Conservation (phyloP, 2,329 filamentous ascomycete genomes). For the Phoma sp. region DNA sequence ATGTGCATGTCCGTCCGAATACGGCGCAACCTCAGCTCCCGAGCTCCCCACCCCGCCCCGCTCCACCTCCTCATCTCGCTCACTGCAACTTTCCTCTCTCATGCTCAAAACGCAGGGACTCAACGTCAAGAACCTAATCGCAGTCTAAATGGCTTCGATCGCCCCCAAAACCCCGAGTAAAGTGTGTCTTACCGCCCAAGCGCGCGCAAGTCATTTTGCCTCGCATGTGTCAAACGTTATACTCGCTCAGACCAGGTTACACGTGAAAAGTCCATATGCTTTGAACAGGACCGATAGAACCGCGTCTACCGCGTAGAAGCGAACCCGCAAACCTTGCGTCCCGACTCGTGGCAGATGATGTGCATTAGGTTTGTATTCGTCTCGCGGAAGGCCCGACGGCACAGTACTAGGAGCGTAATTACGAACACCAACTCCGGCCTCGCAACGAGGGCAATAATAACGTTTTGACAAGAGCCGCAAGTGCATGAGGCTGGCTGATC, state of each 20-base stretch:
- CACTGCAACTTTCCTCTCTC: not conserved
- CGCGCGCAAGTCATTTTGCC: not conserved
- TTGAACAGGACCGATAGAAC: slow-evolving; percentile 1
- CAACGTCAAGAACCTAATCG: not conserved
- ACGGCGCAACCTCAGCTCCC: not conserved
- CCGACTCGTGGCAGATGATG: not conserved
- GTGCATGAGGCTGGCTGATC: no score
- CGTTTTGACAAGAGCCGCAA: not conserved
- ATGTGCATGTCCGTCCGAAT: not conserved
- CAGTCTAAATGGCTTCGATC: not conserved
- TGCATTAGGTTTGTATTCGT: not conserved
- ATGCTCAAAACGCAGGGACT: not conserved
- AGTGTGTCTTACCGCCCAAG: not conserved
- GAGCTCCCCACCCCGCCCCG: not conserved
- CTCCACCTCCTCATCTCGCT: not conserved
- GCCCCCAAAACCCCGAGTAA: not conserved
- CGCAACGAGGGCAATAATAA: not conserved
- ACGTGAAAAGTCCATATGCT: not conserved
- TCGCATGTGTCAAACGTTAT: not conserved
- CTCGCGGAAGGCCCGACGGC: not conserved
- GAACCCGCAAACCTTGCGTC: not conserved
- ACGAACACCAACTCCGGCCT: not conserved
- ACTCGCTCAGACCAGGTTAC: not conserved
- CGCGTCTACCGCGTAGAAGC: not conserved
- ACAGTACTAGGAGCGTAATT: not conserved